A percentile compares a stretch with the other conserved stretches of the same genome.
These are phyloP conservation scores for Psilocybe tampanensis DNA, from an alignment of 768 basidiomycete species.

Conservation along the genomic window DNA sequence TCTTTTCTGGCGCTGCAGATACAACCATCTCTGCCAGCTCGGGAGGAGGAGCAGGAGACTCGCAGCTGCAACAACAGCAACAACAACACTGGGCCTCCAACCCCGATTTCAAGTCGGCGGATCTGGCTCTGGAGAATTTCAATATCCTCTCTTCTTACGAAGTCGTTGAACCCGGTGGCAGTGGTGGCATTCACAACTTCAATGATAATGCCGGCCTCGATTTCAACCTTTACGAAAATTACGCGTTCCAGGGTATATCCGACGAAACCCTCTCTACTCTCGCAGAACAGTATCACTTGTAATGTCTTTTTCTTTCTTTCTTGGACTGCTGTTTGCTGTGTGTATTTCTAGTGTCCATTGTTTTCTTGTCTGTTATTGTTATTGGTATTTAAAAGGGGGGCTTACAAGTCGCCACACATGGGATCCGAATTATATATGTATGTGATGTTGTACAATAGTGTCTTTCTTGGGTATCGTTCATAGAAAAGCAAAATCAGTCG, in stretches of 20 bases:
- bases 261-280: conserved; percentile 28
- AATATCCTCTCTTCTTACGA: conserved; percentile 23
- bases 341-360: background rate
- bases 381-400: conserved; percentile 11
- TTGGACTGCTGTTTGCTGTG: background rate
- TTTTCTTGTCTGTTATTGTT: conserved; percentile 5
- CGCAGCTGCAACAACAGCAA: conserved; percentile 2
- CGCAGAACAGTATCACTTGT: conserved; percentile 26
- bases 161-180: conserved; percentile 17
- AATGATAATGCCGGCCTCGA: conserved; percentile 25
- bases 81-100: conserved; percentile 11
- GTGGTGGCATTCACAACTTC: conserved; percentile 20
- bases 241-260: conserved; percentile 23
- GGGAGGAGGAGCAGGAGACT: background rate
- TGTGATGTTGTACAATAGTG: background rate
- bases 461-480: background rate
- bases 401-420: background rate
- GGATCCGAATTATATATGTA: background rate
- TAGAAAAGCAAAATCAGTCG: background rate
- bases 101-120: conserved; percentile 18
- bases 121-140: conserved; percentile 21
- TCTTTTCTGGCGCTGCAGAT: conserved; percentile 15
- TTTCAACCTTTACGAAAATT: conserved; percentile 31
- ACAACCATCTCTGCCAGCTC: background rate
- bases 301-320: conserved; percentile 6